These are phyloP conservation scores for Lactarius sp. DNA, from an alignment of 768 basidiomycete species.

Conservation along the genomic window DNA sequence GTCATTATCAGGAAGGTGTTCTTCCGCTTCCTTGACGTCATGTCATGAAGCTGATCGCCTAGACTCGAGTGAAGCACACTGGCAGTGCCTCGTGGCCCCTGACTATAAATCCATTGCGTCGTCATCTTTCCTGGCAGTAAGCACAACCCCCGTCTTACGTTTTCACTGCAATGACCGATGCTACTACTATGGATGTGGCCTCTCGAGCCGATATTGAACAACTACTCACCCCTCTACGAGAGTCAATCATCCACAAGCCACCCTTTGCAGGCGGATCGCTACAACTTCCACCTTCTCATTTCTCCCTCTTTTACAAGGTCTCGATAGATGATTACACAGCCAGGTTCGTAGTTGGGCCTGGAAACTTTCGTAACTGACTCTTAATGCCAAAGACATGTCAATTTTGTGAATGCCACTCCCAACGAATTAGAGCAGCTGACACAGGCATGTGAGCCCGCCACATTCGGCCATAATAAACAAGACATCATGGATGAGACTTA, in stretches of 20 bases:
- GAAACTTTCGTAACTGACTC: neutral
- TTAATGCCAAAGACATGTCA: neutral
- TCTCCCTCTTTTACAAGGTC: slow-evolving; percentile 20
- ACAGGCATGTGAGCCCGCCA: slow-evolving; percentile 37
- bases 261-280: slow-evolving; percentile 23
- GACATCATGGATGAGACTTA: slow-evolving; percentile 43
- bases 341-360: neutral
- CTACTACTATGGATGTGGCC: no score
- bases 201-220: neutral
- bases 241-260: slow-evolving; percentile 17
- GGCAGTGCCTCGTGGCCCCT: no score
- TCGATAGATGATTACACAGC: neutral
- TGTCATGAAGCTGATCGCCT: no score
- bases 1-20: no score
- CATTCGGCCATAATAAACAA: slow-evolving; percentile 37
- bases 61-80: no score
- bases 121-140: no score
- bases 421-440: slow-evolving; percentile 30
- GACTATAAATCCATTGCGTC: no score
- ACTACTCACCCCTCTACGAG: slow-evolving; percentile 2
- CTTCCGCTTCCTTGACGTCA: no score
- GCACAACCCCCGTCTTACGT: no score
- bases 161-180: no score
- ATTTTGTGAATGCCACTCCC: slow-evolving; percentile 13
- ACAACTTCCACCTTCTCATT: slow-evolving; percentile 16